Evolutionary conservation across 176 grass and related monocot genomes (phyloP).

Genomic region (Guadua angustifolia): DNA sequence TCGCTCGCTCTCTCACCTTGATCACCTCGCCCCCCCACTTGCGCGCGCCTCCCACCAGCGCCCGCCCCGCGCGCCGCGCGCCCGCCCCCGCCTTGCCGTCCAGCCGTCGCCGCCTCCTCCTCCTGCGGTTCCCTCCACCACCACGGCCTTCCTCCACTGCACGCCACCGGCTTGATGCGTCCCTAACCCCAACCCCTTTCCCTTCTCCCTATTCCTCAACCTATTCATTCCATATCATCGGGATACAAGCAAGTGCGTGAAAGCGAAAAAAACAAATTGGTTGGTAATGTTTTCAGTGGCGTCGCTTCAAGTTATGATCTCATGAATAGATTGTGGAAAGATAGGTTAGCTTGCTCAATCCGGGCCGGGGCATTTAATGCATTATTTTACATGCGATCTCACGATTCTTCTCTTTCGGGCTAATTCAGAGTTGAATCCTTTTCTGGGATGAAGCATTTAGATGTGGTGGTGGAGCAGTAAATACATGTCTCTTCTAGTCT

Average conservation of each 20-base stretch:
- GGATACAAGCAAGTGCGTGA: slow-evolving; percentile 84
- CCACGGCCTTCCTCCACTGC: slow-evolving; percentile 63
- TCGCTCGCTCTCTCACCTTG: too few species aligned
- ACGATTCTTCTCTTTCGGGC: slow-evolving; percentile 44
- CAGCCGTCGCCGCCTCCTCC: slow-evolving; percentile 17
- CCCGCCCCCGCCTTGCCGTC: too few species aligned
- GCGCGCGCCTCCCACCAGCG: too few species aligned
- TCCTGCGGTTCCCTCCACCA: slow-evolving; percentile 20
- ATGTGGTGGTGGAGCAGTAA: neutral
- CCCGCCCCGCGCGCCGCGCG: too few species aligned
- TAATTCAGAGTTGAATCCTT: slow-evolving; percentile 79
- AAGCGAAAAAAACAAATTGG: slow-evolving; percentile 85
- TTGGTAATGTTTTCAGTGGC: slow-evolving; percentile 87
- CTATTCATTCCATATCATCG: too few species aligned
- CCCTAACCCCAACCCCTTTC: neutral
- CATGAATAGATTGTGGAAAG: slow-evolving; percentile 98
- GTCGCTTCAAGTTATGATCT: slow-evolving; percentile 91
- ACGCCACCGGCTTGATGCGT: slow-evolving; percentile 82
- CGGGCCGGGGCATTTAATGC: neutral
- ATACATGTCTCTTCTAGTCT: neutral
- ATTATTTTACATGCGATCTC: neutral
- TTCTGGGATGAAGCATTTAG: slow-evolving; percentile 28
- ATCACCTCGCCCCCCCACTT: too few species aligned
- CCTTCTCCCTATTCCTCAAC: too few species aligned
- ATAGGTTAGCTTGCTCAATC: slow-evolving; percentile 50